These are phyloP conservation scores for Cladosporium sp. DNA, from an alignment of 2,329 filamentous ascomycete species.

Conservation along the genomic window DNA sequence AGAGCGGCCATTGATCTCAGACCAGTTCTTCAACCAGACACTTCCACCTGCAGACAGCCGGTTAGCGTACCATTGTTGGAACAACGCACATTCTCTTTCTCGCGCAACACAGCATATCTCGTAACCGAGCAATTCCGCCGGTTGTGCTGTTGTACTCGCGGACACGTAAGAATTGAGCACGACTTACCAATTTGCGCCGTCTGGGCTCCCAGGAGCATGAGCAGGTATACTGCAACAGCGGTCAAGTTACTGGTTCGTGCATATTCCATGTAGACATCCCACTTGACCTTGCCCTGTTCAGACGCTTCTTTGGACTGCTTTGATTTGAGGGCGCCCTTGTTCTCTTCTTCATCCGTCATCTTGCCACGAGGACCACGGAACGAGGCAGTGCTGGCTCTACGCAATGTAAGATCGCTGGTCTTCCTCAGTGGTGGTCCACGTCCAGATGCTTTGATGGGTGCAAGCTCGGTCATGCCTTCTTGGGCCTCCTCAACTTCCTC, in stretches of 20 bases:
- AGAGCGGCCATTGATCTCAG: constrained; percentile 67
- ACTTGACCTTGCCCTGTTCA: constrained; percentile 97
- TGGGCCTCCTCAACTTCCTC: constrained; percentile 59
- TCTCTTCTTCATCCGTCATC: constrained; percentile 74
- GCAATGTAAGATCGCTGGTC: constrained; percentile 71
- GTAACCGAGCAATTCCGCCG: not conserved
- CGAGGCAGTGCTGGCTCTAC: constrained; percentile 86
- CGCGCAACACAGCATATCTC: not conserved
- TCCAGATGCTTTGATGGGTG: constrained; percentile 59
- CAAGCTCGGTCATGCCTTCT: constrained; percentile 70
- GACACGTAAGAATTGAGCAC: not conserved
- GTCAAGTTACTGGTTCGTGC: constrained; percentile 88
- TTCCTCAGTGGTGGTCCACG: constrained; percentile 54
- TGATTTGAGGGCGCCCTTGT: constrained; percentile 55
- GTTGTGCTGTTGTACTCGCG: not conserved
- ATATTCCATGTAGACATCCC: constrained; percentile 90
- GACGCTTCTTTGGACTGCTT: constrained; percentile 82
- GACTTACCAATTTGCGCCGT: constrained; percentile 69
- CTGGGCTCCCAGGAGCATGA: constrained; percentile 75
- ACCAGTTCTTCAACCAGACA: constrained; percentile 92
- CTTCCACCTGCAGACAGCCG: constrained; percentile 57
- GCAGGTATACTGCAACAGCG: constrained; percentile 76
- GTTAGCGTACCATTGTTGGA: constrained; percentile 19
- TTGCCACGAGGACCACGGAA: constrained; percentile 84
- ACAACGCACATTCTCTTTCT: not conserved